These are phyloP conservation scores for Aspergillus awamori DNA, from an alignment of 2,329 filamentous ascomycete species.

Conservation along the genomic window DNA sequence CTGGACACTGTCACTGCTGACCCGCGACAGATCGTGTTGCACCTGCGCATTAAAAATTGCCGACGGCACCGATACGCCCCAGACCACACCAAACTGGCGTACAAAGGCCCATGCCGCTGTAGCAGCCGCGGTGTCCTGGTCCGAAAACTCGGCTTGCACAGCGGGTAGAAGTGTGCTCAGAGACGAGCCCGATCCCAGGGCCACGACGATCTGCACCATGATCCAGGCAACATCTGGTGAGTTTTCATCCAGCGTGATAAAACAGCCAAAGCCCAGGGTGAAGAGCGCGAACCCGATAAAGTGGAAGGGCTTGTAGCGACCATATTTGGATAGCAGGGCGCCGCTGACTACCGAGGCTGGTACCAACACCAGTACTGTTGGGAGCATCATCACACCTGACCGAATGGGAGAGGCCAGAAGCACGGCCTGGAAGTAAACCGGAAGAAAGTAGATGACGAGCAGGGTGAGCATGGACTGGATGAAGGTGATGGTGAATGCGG, in stretches of 20 bases:
- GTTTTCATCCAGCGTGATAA: conserved; percentile 26
- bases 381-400: conserved; percentile 35
- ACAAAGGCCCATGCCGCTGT: conserved; percentile 35
- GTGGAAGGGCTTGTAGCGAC: conserved; percentile 37
- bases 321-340: conserved; percentile 34
- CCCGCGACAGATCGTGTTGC: conserved; percentile 1
- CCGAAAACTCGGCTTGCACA: conserved; percentile 31
- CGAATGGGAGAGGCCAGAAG: conserved; percentile 33
- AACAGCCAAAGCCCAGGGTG: conserved; percentile 29
- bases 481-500: conserved; percentile 10
- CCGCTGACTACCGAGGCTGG: conserved; percentile 34
- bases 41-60: conserved; percentile 36
- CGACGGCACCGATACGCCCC: conserved; percentile 34
- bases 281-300: conserved; percentile 30
- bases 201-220: conserved; percentile 31
- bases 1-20: conserved; percentile 17
- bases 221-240: conserved; percentile 31
- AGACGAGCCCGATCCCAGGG: conserved; percentile 28
- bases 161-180: conserved; percentile 32
- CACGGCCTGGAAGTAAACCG: conserved; percentile 52
- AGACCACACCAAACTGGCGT: conserved; percentile 36
- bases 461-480: conserved; percentile 13
- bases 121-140: conserved; percentile 30
- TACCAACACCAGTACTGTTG: conserved; percentile 26
- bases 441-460: conserved; percentile 39